Conservation (phyloP, 176 grass and related monocot genomes). For the Oryza meyeriana region DNA sequence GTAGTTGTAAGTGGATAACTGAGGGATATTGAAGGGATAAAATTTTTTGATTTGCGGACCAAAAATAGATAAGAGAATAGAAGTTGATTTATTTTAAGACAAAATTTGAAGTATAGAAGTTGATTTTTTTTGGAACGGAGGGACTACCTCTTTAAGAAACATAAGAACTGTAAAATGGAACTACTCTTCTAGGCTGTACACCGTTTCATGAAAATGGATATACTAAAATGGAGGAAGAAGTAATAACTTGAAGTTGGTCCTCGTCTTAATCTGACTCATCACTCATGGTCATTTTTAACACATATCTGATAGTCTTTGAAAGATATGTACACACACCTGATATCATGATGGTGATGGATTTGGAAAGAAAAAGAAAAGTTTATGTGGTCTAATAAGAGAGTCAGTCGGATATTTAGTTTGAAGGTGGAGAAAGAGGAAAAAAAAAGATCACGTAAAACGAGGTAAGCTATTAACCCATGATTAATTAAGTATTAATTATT, state of each 20-base stretch:
- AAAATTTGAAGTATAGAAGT: too few species aligned
- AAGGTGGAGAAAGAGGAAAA: too few species aligned
- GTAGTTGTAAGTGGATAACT: too few species aligned
- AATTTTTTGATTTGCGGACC: too few species aligned
- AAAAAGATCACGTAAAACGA: too few species aligned
- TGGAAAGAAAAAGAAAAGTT: background rate
- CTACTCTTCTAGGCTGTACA: background rate
- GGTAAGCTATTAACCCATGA: too few species aligned
- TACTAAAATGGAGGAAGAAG: background rate
- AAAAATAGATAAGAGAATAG: too few species aligned
- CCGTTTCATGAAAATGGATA: background rate
- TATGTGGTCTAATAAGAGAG: background rate
- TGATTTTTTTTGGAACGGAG: too few species aligned
- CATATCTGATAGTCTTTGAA: background rate
- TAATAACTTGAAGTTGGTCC: background rate
- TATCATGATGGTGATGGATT: background rate
- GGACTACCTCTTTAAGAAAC: background rate
- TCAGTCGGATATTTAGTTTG: too few species aligned
- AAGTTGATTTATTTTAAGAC: too few species aligned
- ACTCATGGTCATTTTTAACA: background rate
- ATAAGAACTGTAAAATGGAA: background rate
- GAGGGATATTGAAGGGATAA: too few species aligned
- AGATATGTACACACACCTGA: background rate
- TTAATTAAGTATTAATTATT: too few species aligned
- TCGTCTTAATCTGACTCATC: background rate